These are phyloP conservation scores for Mortierella hygrophila DNA, from an alignment of 192 early-diverging fungal species.

Conservation along the genomic window DNA sequence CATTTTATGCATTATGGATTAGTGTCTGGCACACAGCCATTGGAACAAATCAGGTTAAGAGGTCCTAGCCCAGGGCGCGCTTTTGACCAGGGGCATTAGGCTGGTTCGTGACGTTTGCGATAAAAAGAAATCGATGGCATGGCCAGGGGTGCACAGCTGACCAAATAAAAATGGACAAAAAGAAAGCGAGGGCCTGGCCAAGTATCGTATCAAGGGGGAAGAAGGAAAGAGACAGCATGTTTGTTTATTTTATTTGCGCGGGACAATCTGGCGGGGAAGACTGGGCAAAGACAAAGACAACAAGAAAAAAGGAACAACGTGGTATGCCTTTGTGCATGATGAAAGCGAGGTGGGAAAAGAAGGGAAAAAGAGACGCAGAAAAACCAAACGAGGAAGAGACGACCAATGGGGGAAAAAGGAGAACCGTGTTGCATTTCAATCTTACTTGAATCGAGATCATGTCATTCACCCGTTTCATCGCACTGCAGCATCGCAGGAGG, in stretches of 20 bases:
- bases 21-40: not conserved
- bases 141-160: not conserved
- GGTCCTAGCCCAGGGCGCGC: not conserved
- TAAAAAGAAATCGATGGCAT: not conserved
- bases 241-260: not conserved
- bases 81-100: not conserved
- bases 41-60: not conserved
- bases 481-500: not conserved
- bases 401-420: no score
- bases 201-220: not conserved
- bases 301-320: not conserved
- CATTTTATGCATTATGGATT: not conserved
- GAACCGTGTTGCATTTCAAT: no score
- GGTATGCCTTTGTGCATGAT: constrained; percentile 2
- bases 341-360: not conserved
- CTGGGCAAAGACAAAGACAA: not conserved
- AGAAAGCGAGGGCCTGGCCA: not conserved
- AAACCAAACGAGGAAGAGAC: not conserved
- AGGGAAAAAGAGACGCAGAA: not conserved
- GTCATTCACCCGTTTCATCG: not conserved
- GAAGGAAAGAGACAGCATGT: not conserved
- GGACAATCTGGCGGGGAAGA: not conserved
- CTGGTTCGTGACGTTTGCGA: not conserved
- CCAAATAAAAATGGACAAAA: not conserved
- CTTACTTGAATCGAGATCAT: not conserved